A percentile compares a stretch with the other conserved stretches of the same genome.
These are phyloP conservation scores for Pyrenochaeta sp. DNA, from an alignment of 2,329 filamentous ascomycete genomes.

Conservation along the genomic window DNA sequence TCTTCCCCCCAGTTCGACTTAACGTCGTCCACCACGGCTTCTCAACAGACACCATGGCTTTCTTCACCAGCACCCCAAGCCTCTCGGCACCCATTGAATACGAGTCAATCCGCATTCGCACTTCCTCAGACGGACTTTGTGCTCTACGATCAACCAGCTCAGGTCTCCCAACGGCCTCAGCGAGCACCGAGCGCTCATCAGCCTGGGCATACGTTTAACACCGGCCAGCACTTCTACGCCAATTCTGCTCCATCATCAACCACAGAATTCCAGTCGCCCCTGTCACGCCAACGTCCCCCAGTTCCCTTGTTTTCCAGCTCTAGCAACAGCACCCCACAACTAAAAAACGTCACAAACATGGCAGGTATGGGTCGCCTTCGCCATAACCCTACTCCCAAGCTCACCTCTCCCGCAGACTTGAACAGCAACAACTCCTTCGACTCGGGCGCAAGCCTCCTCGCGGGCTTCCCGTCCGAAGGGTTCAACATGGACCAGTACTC, in stretches of 20 bases:
- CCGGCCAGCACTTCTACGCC: conserved; percentile 69
- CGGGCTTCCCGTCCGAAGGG: conserved; percentile 48
- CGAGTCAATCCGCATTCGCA: conserved; percentile 52
- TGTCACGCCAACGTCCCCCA: conserved; percentile 67
- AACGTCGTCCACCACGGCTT: conserved; percentile 84
- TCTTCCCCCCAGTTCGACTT: conserved; percentile 70
- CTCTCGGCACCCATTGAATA: conserved; percentile 59
- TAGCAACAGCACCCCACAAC: conserved; percentile 61
- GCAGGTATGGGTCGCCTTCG: conserved; percentile 43
- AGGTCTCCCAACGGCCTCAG: conserved; percentile 51
- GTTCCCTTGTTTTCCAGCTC: conserved; percentile 74
- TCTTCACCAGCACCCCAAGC: conserved; percentile 66
- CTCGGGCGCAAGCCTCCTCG: conserved; percentile 57
- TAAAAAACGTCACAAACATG: conserved; percentile 45
- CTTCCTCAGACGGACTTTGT: conserved; percentile 75
- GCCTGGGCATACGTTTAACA: conserved; percentile 66
- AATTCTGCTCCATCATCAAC: conserved; percentile 70
- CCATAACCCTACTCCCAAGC: conserved; percentile 23
- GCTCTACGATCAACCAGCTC: conserved; percentile 68
- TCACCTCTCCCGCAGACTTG: conserved; percentile 45
- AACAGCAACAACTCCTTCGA: conserved; percentile 52
- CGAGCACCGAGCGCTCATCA: conserved; percentile 62
- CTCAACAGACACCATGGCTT: conserved; percentile 77
- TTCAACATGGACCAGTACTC: conserved; percentile 39
- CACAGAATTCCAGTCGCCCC: conserved; percentile 63